Evolutionary conservation across 1,139 yeast species (phyloP).

Genomic region (Chernovozyma sophiae-reginae): DNA sequence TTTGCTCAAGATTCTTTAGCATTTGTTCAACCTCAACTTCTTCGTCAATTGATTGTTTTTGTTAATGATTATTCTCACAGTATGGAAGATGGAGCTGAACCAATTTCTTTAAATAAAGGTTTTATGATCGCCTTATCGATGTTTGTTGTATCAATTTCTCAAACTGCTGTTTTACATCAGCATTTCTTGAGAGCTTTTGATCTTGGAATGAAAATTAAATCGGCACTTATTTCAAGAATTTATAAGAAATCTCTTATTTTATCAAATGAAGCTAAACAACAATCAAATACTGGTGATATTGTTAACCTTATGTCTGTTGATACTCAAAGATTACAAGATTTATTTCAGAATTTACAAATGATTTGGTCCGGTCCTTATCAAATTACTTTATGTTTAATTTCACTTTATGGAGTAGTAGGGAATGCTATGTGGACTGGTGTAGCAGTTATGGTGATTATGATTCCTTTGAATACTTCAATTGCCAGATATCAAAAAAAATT

Average conservation of each 20-base stretch:
- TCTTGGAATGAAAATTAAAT: conserved; percentile 83
- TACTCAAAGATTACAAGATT: conserved; percentile 88
- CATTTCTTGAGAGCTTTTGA: conserved; percentile 88
- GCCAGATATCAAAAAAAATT: conserved; percentile 71
- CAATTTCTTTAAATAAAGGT: conserved; percentile 70
- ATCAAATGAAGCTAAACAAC: conserved; percentile 78
- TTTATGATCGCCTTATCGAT: conserved; percentile 76
- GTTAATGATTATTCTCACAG: conserved; percentile 67
- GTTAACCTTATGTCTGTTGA: conserved; percentile 97
- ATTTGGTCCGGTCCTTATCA: conserved; percentile 98
- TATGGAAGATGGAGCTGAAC: conserved; percentile 24
- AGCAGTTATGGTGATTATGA: conserved; percentile 71
- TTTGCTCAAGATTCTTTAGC: conserved; percentile 74
- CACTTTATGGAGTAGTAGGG: conserved; percentile 75
- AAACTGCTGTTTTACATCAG: conserved; percentile 86
- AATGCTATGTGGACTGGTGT: conserved; percentile 98
- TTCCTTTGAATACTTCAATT: conserved; percentile 76
- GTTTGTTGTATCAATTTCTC: conserved; percentile 79
- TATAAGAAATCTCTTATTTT: conserved; percentile 77
- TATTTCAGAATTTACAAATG: conserved; percentile 80
- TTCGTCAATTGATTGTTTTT: conserved; percentile 70
- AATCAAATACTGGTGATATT: conserved; percentile 90
- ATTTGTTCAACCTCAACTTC: conserved; percentile 84
- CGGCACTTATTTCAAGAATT: conserved; percentile 73
- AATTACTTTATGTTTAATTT: conserved; percentile 69